phyloP scores from a whole-genome alignment of 495 filamentous ascomycete species.

The Aspergillus conjunctus region DNA sequence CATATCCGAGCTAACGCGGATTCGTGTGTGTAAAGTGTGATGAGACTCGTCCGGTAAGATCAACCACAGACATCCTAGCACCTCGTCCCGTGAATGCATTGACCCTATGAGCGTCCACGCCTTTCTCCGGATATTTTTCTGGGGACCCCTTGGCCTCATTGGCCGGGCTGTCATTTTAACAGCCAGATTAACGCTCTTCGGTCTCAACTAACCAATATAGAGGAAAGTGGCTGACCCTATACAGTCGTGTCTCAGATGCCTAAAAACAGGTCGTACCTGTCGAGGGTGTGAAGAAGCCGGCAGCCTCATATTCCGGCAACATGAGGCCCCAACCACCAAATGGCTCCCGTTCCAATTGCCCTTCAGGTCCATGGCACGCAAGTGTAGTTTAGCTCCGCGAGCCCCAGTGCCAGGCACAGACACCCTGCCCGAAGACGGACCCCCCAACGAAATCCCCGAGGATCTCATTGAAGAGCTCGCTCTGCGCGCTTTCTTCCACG shows the following conservation, averaged over 20 bases:
- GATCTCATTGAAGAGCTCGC: slow-evolving; percentile 26
- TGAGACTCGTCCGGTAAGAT: slow-evolving; percentile 35
- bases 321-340: slow-evolving; percentile 17
- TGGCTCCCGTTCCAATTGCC: neutral
- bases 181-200: too few species aligned
- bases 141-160: too few species aligned
- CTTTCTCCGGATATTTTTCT: neutral
- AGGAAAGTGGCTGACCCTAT: slow-evolving; percentile 8
- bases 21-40: slow-evolving; percentile 26
- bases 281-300: slow-evolving; percentile 31
- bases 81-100: too few species aligned
- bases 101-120: neutral
- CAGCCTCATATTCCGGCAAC: slow-evolving; percentile 28
- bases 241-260: slow-evolving; percentile 36
- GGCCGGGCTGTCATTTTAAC: too few species aligned
- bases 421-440: slow-evolving; percentile 23
- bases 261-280: slow-evolving; percentile 32
- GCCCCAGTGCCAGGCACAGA: slow-evolving; percentile 23
- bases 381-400: slow-evolving; percentile 32
- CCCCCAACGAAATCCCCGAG: slow-evolving; percentile 26
- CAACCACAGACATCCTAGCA: too few species aligned
- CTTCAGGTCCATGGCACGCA: slow-evolving; percentile 29
- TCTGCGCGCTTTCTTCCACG: slow-evolving; percentile 37
- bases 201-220: neutral
- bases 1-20: too few species aligned